phyloP scores from a whole-genome alignment of 2,329 filamentous ascomycete species.

The Nakataea oryzae region DNA sequence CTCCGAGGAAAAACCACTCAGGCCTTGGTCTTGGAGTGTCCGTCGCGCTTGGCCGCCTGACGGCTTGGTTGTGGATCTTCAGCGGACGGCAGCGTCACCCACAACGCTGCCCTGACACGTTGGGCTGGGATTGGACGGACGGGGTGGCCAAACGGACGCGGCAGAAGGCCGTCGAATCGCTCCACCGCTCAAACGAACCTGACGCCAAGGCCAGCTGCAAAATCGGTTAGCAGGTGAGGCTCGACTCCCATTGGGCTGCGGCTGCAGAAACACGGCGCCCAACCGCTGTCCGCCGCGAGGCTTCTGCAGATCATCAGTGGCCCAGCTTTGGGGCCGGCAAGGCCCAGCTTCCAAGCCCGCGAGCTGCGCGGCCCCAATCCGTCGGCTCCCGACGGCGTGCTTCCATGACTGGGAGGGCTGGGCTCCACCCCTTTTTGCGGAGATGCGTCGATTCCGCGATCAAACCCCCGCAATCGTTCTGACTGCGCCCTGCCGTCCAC shows the following conservation, averaged over 20 bases:
- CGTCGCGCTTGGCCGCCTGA: background rate
- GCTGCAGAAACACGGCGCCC: background rate
- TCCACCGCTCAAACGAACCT: background rate
- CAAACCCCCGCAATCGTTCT: background rate
- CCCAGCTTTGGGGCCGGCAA: too few species aligned
- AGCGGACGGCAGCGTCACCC: background rate
- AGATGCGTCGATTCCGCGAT: background rate
- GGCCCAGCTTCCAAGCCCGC: background rate
- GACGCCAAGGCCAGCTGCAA: background rate
- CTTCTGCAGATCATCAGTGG: background rate
- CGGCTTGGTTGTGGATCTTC: background rate
- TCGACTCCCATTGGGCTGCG: background rate
- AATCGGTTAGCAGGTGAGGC: background rate
- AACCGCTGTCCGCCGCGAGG: background rate
- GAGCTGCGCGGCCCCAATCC: background rate
- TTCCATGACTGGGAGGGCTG: background rate
- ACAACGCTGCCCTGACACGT: background rate
- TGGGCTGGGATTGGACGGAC: background rate
- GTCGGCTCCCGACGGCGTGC: background rate
- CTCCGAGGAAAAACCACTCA: background rate
- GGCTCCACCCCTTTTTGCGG: background rate
- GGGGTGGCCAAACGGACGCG: background rate
- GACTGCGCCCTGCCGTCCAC: background rate
- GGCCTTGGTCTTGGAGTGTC: background rate
- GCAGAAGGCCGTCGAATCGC: background rate